Percentiles rank a stretch among this genome's conserved stretches.
Evolutionary conservation across 208 protist genomes (phyloP).

Genomic region (Leishmania gerbilli): DNA sequence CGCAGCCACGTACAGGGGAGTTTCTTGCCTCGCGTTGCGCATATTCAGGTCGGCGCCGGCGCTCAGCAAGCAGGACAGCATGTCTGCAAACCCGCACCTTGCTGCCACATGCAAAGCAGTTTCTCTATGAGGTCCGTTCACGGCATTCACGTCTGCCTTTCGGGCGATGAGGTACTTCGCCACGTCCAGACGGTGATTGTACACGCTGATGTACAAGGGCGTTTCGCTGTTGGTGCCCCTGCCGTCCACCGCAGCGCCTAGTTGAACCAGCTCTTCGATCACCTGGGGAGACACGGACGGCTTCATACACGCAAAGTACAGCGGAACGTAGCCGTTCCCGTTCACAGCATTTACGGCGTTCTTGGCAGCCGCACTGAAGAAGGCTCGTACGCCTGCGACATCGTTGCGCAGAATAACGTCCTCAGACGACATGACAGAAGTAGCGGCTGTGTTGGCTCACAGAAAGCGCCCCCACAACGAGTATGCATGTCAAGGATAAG

Average conservation of each 20-base stretch:
- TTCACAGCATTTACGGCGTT: constrained; percentile 37
- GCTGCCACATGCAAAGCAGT: constrained; percentile 77
- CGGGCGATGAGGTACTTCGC: constrained; percentile 57
- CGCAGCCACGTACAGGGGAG: constrained; percentile 77
- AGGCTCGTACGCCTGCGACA: constrained; percentile 16
- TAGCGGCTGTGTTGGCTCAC: background rate
- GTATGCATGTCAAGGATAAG: background rate
- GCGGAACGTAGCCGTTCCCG: constrained; percentile 70
- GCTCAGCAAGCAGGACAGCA: constrained; percentile 50
- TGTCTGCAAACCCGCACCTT: constrained; percentile 46
- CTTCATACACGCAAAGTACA: constrained; percentile 91
- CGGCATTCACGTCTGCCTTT: constrained; percentile 62
- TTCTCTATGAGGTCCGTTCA: constrained; percentile 61
- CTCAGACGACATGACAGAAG: constrained; percentile 19
- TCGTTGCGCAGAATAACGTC: constrained; percentile 41
- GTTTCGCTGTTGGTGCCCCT: constrained; percentile 69
- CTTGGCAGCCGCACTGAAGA: constrained; percentile 10
- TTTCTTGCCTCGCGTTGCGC: constrained; percentile 70
- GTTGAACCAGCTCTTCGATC: constrained; percentile 51
- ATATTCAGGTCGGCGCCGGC: constrained; percentile 68
- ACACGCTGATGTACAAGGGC: constrained; percentile 83
- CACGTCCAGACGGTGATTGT: constrained; percentile 69
- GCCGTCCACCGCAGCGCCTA: constrained; percentile 67
- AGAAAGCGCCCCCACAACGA: background rate
- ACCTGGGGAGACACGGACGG: constrained; percentile 37